These are phyloP conservation scores for Lotus japonicus DNA, from an alignment of 306 rosid species.

Conservation along the genomic window DNA sequence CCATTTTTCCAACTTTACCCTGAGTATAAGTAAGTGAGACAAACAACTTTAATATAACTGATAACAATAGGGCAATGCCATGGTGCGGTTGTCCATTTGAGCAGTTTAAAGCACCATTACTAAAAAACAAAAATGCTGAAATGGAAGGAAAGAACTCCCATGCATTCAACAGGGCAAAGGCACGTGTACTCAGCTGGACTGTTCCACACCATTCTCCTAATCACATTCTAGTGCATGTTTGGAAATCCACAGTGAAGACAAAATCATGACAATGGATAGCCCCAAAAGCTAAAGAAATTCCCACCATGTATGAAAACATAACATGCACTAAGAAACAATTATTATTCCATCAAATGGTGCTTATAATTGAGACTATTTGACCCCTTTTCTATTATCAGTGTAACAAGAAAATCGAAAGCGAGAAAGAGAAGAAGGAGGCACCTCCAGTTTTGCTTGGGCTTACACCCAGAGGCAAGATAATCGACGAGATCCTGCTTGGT, in stretches of 20 bases:
- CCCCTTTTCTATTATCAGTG: neutral
- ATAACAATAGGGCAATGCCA: neutral
- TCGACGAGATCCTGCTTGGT: constrained; percentile 75
- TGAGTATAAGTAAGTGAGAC: neutral
- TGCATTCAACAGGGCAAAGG: neutral
- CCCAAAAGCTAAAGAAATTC: no score
- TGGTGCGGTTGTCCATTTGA: neutral
- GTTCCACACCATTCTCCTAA: neutral
- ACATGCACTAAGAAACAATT: neutral
- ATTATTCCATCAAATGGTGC: neutral
- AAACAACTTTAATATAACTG: neutral
- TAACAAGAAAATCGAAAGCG: neutral
- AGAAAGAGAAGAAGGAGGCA: neutral
- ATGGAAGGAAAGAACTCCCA: neutral
- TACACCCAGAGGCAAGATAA: constrained; percentile 79
- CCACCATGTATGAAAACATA: no score
- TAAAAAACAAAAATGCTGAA: neutral
- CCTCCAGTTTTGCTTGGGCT: constrained; percentile 82
- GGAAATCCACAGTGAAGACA: no score
- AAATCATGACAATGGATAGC: no score
- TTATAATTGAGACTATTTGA: neutral
- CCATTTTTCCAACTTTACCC: neutral
- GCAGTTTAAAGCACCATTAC: neutral
- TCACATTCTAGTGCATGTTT: neutral
- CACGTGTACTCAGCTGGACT: neutral